phyloP scores from a whole-genome alignment of 2,329 filamentous ascomycete genomes.

The Calonectria hongkongensis region DNA sequence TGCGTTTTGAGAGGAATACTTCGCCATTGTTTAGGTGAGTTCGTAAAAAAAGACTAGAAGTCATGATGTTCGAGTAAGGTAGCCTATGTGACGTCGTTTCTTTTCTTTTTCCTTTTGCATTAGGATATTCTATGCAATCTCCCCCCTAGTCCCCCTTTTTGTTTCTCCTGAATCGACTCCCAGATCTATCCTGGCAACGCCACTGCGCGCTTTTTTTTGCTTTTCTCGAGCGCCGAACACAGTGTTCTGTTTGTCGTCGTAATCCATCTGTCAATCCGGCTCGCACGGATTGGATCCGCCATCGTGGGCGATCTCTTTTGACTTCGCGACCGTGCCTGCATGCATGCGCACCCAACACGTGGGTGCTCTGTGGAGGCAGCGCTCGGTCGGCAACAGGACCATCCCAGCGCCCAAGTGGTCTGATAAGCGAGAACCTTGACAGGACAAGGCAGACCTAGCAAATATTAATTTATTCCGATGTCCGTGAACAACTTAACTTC shows the following conservation, averaged over 20 bases:
- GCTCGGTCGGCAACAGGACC: neutral
- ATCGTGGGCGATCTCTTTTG: constrained; percentile 5
- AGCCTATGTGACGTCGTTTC: neutral
- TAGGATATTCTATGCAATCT: neutral
- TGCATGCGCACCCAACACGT: constrained; percentile 20
- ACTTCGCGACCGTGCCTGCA: constrained; percentile 12
- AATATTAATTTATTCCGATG: neutral
- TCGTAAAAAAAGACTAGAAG: too few species aligned
- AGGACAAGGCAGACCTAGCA: neutral
- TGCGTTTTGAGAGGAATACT: too few species aligned
- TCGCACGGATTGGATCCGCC: constrained; percentile 4
- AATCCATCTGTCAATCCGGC: neutral
- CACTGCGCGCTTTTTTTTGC: neutral
- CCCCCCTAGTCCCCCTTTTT: neutral
- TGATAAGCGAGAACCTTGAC: constrained; percentile 20
- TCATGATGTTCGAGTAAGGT: neutral
- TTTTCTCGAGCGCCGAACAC: neutral
- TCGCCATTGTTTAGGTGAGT: too few species aligned
- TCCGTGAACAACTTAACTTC: neutral
- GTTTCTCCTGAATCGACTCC: neutral
- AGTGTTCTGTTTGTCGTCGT: neutral
- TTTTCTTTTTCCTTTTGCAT: neutral
- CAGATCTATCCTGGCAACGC: neutral
- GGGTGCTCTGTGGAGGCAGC: neutral
- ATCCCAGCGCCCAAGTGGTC: constrained; percentile 1